Evolutionary conservation across 2,329 filamentous ascomycete species (phyloP).

Genomic region (Trichophyton simii): DNA sequence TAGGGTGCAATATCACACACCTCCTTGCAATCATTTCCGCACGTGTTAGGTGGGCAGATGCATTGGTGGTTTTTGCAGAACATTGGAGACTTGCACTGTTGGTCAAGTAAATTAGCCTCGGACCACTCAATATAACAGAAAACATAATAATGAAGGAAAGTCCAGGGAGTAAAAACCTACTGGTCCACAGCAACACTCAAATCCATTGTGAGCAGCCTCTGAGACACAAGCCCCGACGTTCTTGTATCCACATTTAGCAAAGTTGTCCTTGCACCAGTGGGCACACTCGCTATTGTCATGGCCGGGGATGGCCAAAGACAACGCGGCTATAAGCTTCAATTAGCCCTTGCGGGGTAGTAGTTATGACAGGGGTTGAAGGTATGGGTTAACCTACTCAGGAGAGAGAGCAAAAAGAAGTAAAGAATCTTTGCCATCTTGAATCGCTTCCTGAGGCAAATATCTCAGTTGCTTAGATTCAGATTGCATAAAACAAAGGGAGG

Average conservation of each 20-base stretch:
- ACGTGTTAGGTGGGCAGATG: neutral
- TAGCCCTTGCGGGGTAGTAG: neutral
- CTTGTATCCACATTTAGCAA: neutral
- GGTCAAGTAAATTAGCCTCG: neutral
- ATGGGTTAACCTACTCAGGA: neutral
- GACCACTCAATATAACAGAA: neutral
- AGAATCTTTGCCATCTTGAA: neutral
- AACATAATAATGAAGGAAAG: neutral
- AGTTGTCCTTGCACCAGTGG: neutral
- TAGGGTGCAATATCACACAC: neutral
- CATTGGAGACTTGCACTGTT: neutral
- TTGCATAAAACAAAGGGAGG: neutral
- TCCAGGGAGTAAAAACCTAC: neutral
- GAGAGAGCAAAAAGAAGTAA: neutral
- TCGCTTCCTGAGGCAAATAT: neutral
- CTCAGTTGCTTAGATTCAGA: neutral
- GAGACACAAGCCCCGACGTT: neutral
- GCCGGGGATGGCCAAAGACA: neutral
- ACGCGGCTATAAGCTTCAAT: neutral
- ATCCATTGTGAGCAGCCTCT: neutral
- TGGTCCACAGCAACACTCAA: neutral
- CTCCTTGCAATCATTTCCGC: neutral
- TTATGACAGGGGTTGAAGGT: neutral
- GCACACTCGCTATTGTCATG: neutral
- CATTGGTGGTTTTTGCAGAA: slow-evolving; percentile 1